These are phyloP conservation scores for Cicer chorassanicum DNA, from an alignment of 306 rosid species.

Conservation along the genomic window DNA sequence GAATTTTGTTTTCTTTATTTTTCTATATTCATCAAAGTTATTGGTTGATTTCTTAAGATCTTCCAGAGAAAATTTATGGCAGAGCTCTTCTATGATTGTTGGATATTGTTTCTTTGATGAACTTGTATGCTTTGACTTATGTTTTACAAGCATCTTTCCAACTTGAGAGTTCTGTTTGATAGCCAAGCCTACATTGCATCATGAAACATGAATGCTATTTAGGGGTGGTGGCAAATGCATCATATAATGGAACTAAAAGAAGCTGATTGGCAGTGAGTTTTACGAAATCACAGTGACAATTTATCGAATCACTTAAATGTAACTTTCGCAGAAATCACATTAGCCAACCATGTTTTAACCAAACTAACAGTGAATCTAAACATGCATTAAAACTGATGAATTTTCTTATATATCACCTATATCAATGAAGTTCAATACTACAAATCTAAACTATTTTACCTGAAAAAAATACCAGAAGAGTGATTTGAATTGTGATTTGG, in stretches of 20 bases:
- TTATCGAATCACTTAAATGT: no score
- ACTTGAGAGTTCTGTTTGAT: not conserved
- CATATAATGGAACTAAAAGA: not conserved
- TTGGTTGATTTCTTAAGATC: conserved; percentile 42
- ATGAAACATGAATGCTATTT: not conserved
- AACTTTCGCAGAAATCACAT: no score
- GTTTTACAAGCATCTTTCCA: not conserved
- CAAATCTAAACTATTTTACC: no score
- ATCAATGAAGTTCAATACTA: no score
- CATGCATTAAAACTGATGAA: no score
- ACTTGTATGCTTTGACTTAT: not conserved
- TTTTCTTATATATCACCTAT: no score
- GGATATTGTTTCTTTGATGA: not conserved
- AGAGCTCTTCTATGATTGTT: conserved; percentile 31
- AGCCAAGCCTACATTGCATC: not conserved
- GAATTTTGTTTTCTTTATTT: not conserved
- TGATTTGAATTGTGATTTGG: no score
- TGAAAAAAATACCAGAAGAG: no score
- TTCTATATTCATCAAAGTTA: conserved; percentile 13
- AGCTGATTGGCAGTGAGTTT: not conserved
- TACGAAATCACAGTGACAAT: no score
- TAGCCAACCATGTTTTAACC: no score
- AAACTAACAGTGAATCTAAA: no score
- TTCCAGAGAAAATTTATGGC: conserved; percentile 35
- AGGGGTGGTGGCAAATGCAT: conserved; percentile 13